phyloP scores from a whole-genome alignment of 768 basidiomycete genomes.

The Infundibulicybe gibba region DNA sequence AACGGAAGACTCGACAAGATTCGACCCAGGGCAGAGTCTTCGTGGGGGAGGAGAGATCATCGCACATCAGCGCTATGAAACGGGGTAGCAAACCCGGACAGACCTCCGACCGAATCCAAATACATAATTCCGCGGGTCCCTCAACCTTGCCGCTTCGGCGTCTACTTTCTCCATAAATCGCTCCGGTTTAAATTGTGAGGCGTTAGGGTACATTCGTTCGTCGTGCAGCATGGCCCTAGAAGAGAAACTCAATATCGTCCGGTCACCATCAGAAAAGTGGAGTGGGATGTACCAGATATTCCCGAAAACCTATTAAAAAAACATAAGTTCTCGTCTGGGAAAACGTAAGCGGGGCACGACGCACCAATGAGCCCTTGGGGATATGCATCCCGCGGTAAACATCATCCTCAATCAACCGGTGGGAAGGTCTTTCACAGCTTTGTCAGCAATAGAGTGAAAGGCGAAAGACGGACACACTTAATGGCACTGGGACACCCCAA shows the following conservation, averaged over 20 bases:
- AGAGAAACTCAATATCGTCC: slow-evolving; percentile 1
- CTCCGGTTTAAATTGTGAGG: slow-evolving; percentile 50
- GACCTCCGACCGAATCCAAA: slow-evolving; percentile 42
- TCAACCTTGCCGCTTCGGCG: slow-evolving; percentile 17
- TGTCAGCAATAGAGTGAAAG: not conserved
- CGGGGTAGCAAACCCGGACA: slow-evolving; percentile 4
- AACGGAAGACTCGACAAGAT: slow-evolving; percentile 60
- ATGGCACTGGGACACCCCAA: slow-evolving; percentile 55
- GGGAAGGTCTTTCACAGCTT: slow-evolving; percentile 47
- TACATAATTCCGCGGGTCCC: slow-evolving; percentile 29
- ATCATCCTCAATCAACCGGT: slow-evolving; percentile 64
- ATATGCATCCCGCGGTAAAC: slow-evolving; percentile 54
- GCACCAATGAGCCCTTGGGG: slow-evolving; percentile 58
- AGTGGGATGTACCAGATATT: slow-evolving; percentile 54
- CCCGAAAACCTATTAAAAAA: slow-evolving; percentile 36
- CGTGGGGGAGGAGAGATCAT: not conserved
- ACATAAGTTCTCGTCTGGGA: slow-evolving; percentile 2
- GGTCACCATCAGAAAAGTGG: not conserved
- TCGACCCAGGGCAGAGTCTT: slow-evolving; percentile 60
- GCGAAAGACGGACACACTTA: slow-evolving; percentile 34
- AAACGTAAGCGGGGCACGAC: slow-evolving; percentile 10
- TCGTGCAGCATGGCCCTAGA: slow-evolving; percentile 47
- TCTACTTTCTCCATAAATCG: slow-evolving; percentile 39
- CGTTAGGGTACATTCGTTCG: slow-evolving; percentile 44
- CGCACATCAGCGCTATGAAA: not conserved